Conservation (phyloP, 2,329 filamentous ascomycete genomes). For the Fusarium incarnatum region DNA sequence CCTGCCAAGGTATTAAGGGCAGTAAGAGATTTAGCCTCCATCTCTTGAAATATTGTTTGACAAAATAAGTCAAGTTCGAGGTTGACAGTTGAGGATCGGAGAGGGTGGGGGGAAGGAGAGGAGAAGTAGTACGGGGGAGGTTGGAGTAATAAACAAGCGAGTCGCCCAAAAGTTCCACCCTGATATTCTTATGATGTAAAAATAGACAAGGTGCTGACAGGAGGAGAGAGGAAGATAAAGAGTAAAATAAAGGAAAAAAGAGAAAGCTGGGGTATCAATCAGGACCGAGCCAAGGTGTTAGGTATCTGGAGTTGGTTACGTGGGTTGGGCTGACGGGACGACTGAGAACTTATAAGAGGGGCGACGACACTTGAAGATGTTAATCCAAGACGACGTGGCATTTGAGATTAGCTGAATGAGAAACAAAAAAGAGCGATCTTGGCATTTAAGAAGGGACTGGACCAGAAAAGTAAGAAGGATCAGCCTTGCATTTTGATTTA, state of each 20-base stretch:
- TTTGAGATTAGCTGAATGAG: not conserved
- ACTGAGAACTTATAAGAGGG: conserved; percentile 17
- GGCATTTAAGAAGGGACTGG: not conserved
- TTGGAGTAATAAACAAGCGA: conserved; percentile 19
- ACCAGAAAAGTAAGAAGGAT: conserved; percentile 12
- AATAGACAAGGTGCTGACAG: conserved; percentile 2
- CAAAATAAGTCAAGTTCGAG: not conserved
- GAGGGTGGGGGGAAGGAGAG: conserved; percentile 23
- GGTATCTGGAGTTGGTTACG: not conserved
- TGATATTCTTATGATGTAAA: not conserved
- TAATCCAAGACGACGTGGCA: conserved; percentile 23
- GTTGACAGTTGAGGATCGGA: conserved; percentile 14
- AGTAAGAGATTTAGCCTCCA: conserved; percentile 87
- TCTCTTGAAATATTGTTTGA: conserved; percentile 46
- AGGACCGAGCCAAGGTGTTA: conserved; percentile 6
- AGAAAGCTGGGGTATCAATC: conserved; percentile 19
- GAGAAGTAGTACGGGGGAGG: conserved; percentile 18
- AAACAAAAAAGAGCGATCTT: conserved; percentile 5
- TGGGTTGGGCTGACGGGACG: conserved; percentile 15
- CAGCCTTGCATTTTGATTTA: conserved; percentile 16
- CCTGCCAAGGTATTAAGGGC: conserved; percentile 83
- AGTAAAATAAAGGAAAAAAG: not conserved
- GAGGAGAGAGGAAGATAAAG: not conserved
- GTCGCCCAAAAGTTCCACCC: conserved; percentile 10
- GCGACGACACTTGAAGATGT: not conserved